Evolutionary conservation across 306 rosid species (phyloP).

Genomic region (Argentina anserina): DNA sequence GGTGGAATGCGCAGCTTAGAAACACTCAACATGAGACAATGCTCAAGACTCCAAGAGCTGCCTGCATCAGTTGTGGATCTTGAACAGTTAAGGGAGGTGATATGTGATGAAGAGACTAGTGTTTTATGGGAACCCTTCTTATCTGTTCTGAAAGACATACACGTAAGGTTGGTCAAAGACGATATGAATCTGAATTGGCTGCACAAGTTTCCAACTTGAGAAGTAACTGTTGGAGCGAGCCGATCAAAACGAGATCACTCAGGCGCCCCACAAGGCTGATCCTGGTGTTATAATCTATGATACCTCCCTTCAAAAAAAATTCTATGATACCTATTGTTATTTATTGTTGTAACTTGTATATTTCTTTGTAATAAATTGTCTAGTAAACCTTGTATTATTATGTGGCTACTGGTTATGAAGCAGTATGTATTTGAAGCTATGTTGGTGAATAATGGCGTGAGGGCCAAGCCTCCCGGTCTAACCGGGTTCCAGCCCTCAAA

Average conservation of each 20-base stretch:
- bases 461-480: not conserved
- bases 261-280: not conserved
- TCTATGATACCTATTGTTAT: not conserved
- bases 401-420: not conserved
- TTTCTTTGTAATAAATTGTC: not conserved
- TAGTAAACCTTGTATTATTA: not conserved
- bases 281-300: too few relatives aligned
- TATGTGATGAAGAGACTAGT: slow-evolving; percentile 40
- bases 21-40: slow-evolving; percentile 35
- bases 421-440: not conserved
- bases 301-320: too few relatives aligned
- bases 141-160: not conserved
- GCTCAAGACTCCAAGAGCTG: slow-evolving; percentile 36
- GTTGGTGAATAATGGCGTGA: not conserved
- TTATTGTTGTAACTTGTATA: not conserved
- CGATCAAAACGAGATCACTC: not conserved
- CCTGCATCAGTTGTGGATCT: slow-evolving; percentile 45
- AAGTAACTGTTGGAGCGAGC: not conserved
- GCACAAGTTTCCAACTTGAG: not conserved
- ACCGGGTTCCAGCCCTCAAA: not conserved
- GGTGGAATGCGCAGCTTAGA: slow-evolving; percentile 33
- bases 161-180: slow-evolving; percentile 1
- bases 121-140: slow-evolving; percentile 1
- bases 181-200: slow-evolving; percentile 18
- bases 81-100: slow-evolving; percentile 25